Conservation (phyloP, 805 yeast species). For the Lipomyces anomalus region DNA sequence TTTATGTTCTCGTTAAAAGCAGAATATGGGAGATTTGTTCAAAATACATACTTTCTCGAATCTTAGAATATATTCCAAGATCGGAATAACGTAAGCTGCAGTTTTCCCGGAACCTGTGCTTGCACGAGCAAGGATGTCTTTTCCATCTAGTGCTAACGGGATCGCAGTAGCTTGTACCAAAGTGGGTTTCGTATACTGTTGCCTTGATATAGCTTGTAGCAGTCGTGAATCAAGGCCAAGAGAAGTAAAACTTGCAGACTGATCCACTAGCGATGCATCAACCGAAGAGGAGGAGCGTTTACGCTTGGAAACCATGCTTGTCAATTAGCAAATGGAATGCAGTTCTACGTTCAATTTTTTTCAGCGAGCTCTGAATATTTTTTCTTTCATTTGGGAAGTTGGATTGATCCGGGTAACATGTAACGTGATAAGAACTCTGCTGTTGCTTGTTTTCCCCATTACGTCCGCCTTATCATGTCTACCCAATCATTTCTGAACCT, state of each 20-base stretch:
- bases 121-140: slow-evolving; percentile 90
- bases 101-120: slow-evolving; percentile 96
- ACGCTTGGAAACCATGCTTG: no score
- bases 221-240: slow-evolving; percentile 78
- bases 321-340: no score
- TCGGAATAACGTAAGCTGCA: slow-evolving; percentile 82
- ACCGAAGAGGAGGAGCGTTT: no score
- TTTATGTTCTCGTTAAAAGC: neutral
- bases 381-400: no score
- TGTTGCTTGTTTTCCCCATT: no score
- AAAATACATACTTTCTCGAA: slow-evolving; percentile 20
- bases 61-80: slow-evolving; percentile 66
- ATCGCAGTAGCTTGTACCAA: slow-evolving; percentile 87
- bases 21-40: neutral
- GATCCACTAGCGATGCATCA: no score
- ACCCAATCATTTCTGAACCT: no score
- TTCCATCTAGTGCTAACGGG: slow-evolving; percentile 82
- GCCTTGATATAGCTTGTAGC: slow-evolving; percentile 67
- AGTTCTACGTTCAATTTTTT: no score
- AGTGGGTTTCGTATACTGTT: slow-evolving; percentile 83
- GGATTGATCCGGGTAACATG: no score
- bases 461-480: no score
- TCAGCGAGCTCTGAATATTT: no score
- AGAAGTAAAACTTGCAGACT: slow-evolving; percentile 54
- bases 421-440: no score